Evolutionary conservation across 2,329 filamentous ascomycete species (phyloP), one percentile per base, ranked within the genome.

Genomic region (Periconia macrospinosa): DNA sequence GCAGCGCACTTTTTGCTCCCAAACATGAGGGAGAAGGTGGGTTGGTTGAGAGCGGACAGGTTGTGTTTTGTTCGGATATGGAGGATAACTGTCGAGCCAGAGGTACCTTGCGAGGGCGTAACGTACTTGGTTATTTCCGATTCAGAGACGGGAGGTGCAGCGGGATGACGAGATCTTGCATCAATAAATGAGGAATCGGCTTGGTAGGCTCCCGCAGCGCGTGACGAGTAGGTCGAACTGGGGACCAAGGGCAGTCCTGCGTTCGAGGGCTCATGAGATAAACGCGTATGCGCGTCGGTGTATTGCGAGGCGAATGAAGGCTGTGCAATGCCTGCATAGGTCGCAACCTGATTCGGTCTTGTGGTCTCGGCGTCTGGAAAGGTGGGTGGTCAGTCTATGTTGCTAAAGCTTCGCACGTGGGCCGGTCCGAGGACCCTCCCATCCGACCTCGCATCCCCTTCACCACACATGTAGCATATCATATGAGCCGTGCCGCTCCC

Each of bases 1-100:
- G 86, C 86, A 50, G 84, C 80, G 72, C 86, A 88, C 71, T 87
- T 86, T 65, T 89, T 85, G n/a, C 83, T 81, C n/a, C 91, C 91
- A 73, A 96, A 95, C 45, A 87, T 83, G 50, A 96, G 87, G 65
- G 90, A 86, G 68, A 78, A 64, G 17, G 69, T 67, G 55, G 63
- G 65, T 78, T 81, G 30, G 80, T 82, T 72, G 33, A 10, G 33
- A 15, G 17, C 15, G 86, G 83, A 53, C 55, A 96, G 76, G 67
- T 96, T 88, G 76, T 90, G 90, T 55, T 87, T 82, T 42, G 89
- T 88, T 49, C 87, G 86, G 30, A 96, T 83, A 69, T 90, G 88
- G 59, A 96, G 81, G 55, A 83, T 82, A 10, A 96, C 78, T 64
- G 86, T 86, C 18, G 88, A 89, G 50, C 89, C 89, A 67, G 83